Evolutionary conservation across 768 basidiomycete genomes (phyloP).

Genomic region (Hemileccinum rubropunctum): DNA sequence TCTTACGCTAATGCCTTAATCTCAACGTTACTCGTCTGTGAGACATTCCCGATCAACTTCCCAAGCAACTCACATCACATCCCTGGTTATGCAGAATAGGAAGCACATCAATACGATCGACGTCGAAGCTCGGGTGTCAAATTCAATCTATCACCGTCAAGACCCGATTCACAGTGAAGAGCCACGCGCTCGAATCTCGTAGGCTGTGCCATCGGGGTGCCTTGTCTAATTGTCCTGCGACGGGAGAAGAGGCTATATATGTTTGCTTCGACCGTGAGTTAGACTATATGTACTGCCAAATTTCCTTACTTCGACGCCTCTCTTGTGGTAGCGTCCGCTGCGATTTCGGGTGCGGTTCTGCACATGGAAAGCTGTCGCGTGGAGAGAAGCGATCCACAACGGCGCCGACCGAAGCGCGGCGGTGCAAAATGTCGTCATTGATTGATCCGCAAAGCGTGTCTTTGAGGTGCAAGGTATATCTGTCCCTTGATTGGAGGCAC

Average conservation of each 20-base stretch:
- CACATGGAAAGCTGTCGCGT: not conserved
- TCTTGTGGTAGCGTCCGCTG: not conserved
- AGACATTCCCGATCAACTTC: constrained; percentile 12
- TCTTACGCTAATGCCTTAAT: constrained; percentile 9
- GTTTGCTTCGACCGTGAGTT: constrained; percentile 10
- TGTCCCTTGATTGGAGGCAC: not conserved
- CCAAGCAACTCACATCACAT: constrained; percentile 14
- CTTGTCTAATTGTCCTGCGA: constrained; percentile 16
- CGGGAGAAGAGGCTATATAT: constrained; percentile 11
- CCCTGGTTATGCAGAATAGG: constrained; percentile 15
- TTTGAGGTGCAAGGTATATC: not conserved
- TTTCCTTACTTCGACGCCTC: constrained; percentile 13
- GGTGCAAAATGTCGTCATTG: not conserved
- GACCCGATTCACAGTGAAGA: constrained; percentile 9
- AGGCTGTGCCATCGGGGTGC: constrained; percentile 21
- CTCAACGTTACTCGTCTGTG: constrained; percentile 10
- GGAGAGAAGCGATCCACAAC: not conserved
- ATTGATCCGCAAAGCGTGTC: not conserved
- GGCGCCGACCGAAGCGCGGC: not conserved
- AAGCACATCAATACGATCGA: constrained; percentile 24
- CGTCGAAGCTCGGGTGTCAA: constrained; percentile 16
- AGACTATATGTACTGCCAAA: not conserved
- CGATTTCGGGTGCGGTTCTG: not conserved
- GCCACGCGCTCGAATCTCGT: constrained; percentile 19
- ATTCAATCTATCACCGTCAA: constrained; percentile 16